Percentiles rank a stretch among this genome's conserved stretches.
Evolutionary conservation across 352 stramenopile species (phyloP).

Genomic region (Phytophthora meadii): DNA sequence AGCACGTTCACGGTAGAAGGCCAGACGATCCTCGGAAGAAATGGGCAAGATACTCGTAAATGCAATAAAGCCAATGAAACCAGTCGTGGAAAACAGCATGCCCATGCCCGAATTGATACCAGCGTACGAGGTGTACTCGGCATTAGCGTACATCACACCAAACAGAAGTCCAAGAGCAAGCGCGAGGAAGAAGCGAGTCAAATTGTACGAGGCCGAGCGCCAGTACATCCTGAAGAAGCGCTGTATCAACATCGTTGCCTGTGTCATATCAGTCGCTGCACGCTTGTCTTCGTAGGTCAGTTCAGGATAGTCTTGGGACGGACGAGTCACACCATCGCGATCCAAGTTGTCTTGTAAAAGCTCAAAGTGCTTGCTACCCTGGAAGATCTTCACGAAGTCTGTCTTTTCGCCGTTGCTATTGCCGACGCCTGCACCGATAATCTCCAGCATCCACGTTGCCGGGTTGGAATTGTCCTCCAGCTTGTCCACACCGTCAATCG

Average conservation of each 20-base stretch:
- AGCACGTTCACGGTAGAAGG: slow-evolving; percentile 90
- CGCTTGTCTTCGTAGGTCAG: not conserved
- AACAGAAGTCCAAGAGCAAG: slow-evolving; percentile 25
- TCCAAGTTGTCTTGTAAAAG: too few species aligned
- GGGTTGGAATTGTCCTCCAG: too few species aligned
- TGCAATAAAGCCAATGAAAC: slow-evolving; percentile 72
- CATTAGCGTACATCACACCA: slow-evolving; percentile 21
- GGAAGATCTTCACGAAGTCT: too few species aligned
- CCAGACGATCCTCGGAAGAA: slow-evolving; percentile 69
- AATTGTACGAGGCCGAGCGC: slow-evolving; percentile 46
- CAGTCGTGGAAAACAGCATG: slow-evolving; percentile 58
- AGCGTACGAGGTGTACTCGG: slow-evolving; percentile 25
- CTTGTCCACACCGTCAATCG: too few species aligned
- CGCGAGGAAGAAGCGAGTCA: slow-evolving; percentile 49
- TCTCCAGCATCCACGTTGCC: too few species aligned
- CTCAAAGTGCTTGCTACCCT: too few species aligned
- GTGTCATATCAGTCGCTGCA: not conserved
- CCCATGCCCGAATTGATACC: slow-evolving; percentile 34
- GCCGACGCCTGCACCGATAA: too few species aligned
- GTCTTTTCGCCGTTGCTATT: too few species aligned
- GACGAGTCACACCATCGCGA: too few species aligned
- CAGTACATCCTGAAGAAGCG: slow-evolving; percentile 77
- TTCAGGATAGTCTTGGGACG: too few species aligned
- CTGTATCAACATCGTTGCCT: slow-evolving; percentile 3
- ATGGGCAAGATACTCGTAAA: slow-evolving; percentile 70